Evolutionary conservation across 331 rosid genomes (phyloP), one percentile per base, ranked within the genome.

Genomic region (Quercus lobata): DNA sequence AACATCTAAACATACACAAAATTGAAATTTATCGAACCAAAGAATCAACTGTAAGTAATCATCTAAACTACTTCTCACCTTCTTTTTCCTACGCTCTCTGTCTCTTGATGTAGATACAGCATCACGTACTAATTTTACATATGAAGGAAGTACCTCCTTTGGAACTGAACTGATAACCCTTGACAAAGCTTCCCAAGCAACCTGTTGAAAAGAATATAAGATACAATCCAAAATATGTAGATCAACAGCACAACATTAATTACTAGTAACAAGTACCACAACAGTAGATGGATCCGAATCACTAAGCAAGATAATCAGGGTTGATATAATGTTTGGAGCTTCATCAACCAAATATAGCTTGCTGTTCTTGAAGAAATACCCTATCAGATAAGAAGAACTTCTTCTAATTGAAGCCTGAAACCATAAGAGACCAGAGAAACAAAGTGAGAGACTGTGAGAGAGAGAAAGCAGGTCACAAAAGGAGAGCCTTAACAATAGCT

Each of bases 91-190:
- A 8, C 97, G 91, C 84, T 93, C 99, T 78, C 93, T 96, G 60
- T 96, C 99, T 76, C 98, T 86, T 44, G 99, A 89, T 11, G 97
- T 90, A 74, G 99, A 96, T 37, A 96, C 98, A 82, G 99, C 98
- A 90, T 96, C 99, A 34, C 98, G 94, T 57, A 93, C 99, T 57
- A 93, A 81, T 86, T 96, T 96, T 57, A 93, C 85, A 84, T 96
- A 91, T 1, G 99, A 90, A 72, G 98, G 98, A 79, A 96, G 96
- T 25, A 90, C 82, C 82, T 93, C 98, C 91, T 96, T 96, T 27
- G 99, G 94, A 37, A 90, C 87, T 24, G 98, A 93, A 82, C 78
- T 77, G 76, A 93, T 84, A 80, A 96, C 97, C 76, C 91, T 90
- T 18, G 98, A 90, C 88, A 96, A 84, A 81, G 99, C 98, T 81